These are phyloP conservation scores for Nigrospora sphaerica DNA, from an alignment of 2,329 filamentous ascomycete species.

Conservation along the genomic window DNA sequence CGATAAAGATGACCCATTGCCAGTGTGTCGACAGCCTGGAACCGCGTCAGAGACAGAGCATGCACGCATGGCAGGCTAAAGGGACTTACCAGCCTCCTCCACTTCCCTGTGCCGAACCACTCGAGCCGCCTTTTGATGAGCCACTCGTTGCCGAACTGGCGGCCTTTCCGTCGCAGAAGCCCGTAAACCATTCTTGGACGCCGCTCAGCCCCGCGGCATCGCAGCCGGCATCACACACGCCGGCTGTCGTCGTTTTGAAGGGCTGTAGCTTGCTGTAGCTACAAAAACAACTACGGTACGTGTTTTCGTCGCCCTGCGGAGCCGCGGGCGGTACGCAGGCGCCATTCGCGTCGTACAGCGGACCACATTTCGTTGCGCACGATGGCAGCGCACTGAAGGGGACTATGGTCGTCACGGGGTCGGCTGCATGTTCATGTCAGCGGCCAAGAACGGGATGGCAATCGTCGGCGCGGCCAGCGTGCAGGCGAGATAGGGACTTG, in stretches of 20 bases:
- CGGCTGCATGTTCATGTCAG: conserved; percentile 5
- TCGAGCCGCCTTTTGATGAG: conserved; percentile 13
- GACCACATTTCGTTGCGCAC: conserved; percentile 53
- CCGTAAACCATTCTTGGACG: conserved; percentile 65
- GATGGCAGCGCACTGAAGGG: conserved; percentile 52
- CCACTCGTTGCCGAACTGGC: conserved; percentile 17
- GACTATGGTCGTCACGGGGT: conserved; percentile 41
- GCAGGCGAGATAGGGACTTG: too few relatives aligned
- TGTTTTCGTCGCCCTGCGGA: conserved; percentile 36
- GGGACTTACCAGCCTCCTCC: conserved; percentile 40
- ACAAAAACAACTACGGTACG: conserved; percentile 70
- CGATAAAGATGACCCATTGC: conserved; percentile 77
- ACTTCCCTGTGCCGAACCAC: conserved; percentile 15
- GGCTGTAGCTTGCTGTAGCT: conserved; percentile 48
- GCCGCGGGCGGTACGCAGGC: conserved; percentile 58
- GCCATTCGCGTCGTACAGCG: conserved; percentile 63
- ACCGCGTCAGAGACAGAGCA: not conserved
- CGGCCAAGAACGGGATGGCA: not conserved
- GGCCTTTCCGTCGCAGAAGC: conserved; percentile 48
- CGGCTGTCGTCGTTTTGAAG: conserved; percentile 48
- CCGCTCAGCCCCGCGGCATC: conserved; percentile 41
- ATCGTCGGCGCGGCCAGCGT: too few relatives aligned
- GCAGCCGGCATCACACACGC: conserved; percentile 51
- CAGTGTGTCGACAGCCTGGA: conserved; percentile 62
- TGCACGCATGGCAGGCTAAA: not conserved